These are phyloP conservation scores for Apostasia shenzhenica DNA, from an alignment of 106 monocot species.

Conservation along the genomic window DNA sequence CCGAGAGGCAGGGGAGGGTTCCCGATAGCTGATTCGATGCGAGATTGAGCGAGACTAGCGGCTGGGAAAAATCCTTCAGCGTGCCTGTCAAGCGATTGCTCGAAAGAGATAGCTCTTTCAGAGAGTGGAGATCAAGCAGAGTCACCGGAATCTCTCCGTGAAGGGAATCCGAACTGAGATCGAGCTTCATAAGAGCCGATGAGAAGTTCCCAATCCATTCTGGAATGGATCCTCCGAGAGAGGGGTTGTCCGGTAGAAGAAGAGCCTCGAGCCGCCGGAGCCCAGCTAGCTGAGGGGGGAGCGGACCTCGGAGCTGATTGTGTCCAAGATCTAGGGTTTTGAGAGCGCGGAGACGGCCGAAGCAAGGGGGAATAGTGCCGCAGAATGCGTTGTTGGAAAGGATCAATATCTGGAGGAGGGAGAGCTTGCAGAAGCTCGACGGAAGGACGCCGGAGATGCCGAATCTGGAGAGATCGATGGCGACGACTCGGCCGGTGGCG, in stretches of 20 bases:
- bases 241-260: constrained; percentile 25
- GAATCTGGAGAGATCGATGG: constrained; percentile 22
- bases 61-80: constrained; percentile 33
- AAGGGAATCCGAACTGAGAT: constrained; percentile 25
- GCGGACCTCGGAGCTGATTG: constrained; percentile 27
- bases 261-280: constrained; percentile 27
- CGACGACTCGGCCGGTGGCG: constrained; percentile 28
- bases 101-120: constrained; percentile 39
- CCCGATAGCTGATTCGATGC: constrained; percentile 48
- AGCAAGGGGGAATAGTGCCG: constrained; percentile 36
- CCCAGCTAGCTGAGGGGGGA: constrained; percentile 19
- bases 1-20: constrained; percentile 57
- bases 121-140: constrained; percentile 22
- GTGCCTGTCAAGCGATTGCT: constrained; percentile 24
- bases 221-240: constrained; percentile 24
- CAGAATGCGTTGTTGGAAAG: constrained; percentile 42
- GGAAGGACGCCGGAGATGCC: constrained; percentile 25
- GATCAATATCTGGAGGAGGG: constrained; percentile 25
- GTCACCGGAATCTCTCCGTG: constrained; percentile 28
- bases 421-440: constrained; percentile 39
- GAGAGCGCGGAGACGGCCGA: constrained; percentile 26
- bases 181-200: constrained; percentile 15
- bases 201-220: constrained; percentile 36
- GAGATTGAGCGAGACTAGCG: constrained; percentile 29
- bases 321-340: constrained; percentile 30